These are phyloP conservation scores for Cryptococcus maquisensis DNA, from an alignment of 1,284 basidiomycete species.

Conservation along the genomic window DNA sequence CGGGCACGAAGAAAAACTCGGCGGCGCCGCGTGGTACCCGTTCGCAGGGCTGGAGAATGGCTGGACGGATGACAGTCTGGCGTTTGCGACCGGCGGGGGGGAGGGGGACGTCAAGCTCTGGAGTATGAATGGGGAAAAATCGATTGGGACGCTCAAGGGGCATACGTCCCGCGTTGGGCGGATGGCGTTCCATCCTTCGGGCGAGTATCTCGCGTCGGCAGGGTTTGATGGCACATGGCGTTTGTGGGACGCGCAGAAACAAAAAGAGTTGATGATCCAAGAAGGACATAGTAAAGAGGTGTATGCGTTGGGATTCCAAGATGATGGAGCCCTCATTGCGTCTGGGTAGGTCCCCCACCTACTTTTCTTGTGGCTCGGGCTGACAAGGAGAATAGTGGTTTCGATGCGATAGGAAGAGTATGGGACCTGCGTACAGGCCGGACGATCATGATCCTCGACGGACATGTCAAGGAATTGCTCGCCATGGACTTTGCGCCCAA, in stretches of 20 bases:
- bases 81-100: conserved; percentile 86
- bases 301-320: conserved; percentile 90
- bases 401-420: conserved; percentile 93
- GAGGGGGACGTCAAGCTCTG: conserved; percentile 83
- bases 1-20: conserved; percentile 85
- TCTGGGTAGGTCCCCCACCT: conserved; percentile 64
- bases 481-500: conserved; percentile 91
- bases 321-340: conserved; percentile 86
- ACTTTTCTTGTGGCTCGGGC: neutral
- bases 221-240: conserved; percentile 99
- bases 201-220: conserved; percentile 85
- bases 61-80: conserved; percentile 80
- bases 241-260: conserved; percentile 83
- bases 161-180: conserved; percentile 88
- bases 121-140: conserved; percentile 79
- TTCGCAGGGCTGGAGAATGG: conserved; percentile 84
- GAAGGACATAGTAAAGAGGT: conserved; percentile 98
- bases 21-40: conserved; percentile 97
- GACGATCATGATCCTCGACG: conserved; percentile 97
- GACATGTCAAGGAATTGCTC: conserved; percentile 91
- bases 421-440: conserved; percentile 95
- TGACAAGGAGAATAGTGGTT: conserved; percentile 58
- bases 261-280: conserved; percentile 79
- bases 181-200: conserved; percentile 93
- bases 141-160: conserved; percentile 76